phyloP scores from a whole-genome alignment of 805 yeast species.

The Kregervanrija fluxuum region DNA sequence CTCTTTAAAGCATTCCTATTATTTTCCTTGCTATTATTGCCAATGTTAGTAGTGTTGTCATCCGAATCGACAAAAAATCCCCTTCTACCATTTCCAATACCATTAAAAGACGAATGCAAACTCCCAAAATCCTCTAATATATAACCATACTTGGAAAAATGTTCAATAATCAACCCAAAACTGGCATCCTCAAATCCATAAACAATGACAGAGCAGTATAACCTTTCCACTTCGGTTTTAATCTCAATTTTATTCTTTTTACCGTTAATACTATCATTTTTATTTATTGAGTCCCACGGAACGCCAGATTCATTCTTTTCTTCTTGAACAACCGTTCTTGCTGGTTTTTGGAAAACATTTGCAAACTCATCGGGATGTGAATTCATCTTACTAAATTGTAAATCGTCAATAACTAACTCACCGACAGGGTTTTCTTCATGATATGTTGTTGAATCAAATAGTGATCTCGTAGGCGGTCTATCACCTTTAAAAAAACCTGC shows the following conservation, averaged over 20 bases:
- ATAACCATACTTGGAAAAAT: conserved; percentile 72
- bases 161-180: conserved; percentile 58
- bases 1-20: conserved; percentile 16
- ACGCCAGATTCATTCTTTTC: conserved; percentile 6
- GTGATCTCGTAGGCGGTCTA: conserved; percentile 44
- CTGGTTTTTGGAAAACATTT: conserved; percentile 37
- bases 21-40: not conserved
- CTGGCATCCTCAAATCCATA: conserved; percentile 84
- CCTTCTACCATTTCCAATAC: conserved; percentile 1
- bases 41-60: not conserved
- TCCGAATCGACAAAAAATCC: not conserved
- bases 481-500: conserved; percentile 20
- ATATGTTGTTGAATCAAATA: conserved; percentile 39
- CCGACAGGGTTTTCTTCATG: conserved; percentile 35
- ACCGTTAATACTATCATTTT: conserved; percentile 14
- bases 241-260: not conserved
- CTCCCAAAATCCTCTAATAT: conserved; percentile 60
- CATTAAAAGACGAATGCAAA: conserved; percentile 9
- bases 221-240: not conserved
- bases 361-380: conserved; percentile 35
- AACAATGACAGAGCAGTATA: conserved; percentile 67
- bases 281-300: not conserved
- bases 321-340: conserved; percentile 10
- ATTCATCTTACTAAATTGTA: conserved; percentile 30
- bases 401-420: conserved; percentile 22